A percentile compares a stretch with the other conserved stretches of the same genome.
These are phyloP conservation scores for Tetrastigma voinierianum DNA, from an alignment of 164 flowering plant species.

Conservation along the genomic window DNA sequence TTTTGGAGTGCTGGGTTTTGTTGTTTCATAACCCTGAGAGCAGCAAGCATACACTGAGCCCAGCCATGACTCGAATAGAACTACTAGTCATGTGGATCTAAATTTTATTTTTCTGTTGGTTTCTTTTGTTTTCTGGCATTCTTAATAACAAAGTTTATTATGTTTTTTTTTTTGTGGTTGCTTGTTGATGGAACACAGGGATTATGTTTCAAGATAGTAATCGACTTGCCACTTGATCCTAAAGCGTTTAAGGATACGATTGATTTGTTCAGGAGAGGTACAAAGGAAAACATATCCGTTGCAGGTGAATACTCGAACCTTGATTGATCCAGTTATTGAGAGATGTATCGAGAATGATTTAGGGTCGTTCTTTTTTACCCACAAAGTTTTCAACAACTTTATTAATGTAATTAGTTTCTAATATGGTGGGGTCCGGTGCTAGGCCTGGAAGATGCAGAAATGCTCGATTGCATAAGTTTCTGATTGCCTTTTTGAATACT, in stretches of 20 bases:
- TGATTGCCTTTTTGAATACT: constrained; percentile 30
- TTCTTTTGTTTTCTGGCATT: neutral
- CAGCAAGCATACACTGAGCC: neutral
- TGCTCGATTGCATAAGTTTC: constrained; percentile 29
- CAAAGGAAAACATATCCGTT: constrained; percentile 73
- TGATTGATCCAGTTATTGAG: too few species aligned
- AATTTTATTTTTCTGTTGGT: neutral
- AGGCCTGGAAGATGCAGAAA: constrained; percentile 8
- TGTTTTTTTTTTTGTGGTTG: neutral
- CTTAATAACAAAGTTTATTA: neutral
- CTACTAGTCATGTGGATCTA: too few species aligned
- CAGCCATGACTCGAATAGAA: neutral
- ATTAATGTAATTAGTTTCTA: constrained; percentile 11
- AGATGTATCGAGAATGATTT: too few species aligned
- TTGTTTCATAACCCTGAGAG: neutral
- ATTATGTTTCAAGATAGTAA: constrained; percentile 94
- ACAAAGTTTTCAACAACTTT: neutral
- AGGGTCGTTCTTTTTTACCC: neutral
- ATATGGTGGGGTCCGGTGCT: constrained; percentile 16
- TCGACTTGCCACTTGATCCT: constrained; percentile 81
- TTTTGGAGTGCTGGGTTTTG: neutral
- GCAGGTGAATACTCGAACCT: constrained; percentile 54
- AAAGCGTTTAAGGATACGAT: constrained; percentile 83
- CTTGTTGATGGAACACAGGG: constrained; percentile 42
- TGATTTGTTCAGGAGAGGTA: constrained; percentile 90